phyloP scores from a whole-genome alignment of 139 green algal species.

The Haematococcus lacustris region DNA sequence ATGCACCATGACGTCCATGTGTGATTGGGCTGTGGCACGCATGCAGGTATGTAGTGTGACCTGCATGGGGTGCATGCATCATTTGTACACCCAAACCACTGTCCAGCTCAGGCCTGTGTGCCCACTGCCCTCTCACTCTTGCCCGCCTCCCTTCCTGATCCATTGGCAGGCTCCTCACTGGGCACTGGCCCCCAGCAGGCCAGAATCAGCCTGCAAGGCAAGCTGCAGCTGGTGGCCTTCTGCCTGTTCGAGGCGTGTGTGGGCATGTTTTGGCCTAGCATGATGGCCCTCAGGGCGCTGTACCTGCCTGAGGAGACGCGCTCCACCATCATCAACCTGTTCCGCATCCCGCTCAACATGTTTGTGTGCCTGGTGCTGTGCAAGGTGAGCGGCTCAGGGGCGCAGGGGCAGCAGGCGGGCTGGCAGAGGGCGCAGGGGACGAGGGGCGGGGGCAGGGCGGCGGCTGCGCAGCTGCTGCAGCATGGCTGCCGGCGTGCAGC shows the following conservation, averaged over 20 bases:
- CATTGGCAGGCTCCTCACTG: slow-evolving; percentile 17
- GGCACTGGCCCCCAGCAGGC: not conserved
- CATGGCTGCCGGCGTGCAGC: not conserved
- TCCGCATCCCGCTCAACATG: not conserved
- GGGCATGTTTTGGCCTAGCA: slow-evolving; percentile 93
- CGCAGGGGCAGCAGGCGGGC: not conserved
- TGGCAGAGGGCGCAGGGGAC: not conserved
- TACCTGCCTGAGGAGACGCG: slow-evolving; percentile 89
- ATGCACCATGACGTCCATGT: too few species aligned
- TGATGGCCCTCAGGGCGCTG: slow-evolving; percentile 85
- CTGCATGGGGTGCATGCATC: too few species aligned
- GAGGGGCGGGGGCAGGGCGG: too few species aligned
- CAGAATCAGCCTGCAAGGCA: slow-evolving; percentile 54
- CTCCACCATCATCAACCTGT: slow-evolving; percentile 77
- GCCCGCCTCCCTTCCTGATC: too few species aligned
- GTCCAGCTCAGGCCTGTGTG: too few species aligned
- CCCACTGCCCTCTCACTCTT: too few species aligned
- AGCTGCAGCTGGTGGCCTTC: slow-evolving; percentile 84
- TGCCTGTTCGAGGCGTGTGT: slow-evolving; percentile 81
- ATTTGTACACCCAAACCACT: too few species aligned
- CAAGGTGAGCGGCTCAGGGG: not conserved
- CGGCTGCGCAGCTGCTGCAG: not conserved
- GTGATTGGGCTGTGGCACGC: too few species aligned
- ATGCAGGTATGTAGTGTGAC: too few species aligned
- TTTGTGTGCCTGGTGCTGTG: not conserved